Evolutionary conservation across 2,329 filamentous ascomycete species (phyloP).

Genomic region (Capronia epimyces): DNA sequence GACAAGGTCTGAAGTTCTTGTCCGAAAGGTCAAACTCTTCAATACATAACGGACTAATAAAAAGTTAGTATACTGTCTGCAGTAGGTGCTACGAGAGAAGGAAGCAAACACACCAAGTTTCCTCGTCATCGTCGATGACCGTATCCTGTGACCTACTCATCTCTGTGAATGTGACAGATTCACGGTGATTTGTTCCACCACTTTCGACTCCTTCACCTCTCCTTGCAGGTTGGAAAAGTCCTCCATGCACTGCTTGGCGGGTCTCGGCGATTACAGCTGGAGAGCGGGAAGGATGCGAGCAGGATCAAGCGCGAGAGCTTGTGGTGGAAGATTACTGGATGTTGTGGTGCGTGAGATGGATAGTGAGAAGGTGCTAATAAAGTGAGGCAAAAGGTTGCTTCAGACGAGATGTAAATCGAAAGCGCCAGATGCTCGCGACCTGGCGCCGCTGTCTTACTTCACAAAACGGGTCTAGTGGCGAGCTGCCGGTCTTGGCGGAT

Average conservation of each 20-base stretch:
- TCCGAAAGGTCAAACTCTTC: constrained; percentile 98
- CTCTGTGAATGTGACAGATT: constrained; percentile 29
- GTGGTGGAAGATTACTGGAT: not conserved
- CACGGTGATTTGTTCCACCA: constrained; percentile 18
- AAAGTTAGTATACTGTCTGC: constrained; percentile 23
- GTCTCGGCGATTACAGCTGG: not conserved
- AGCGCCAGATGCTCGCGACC: constrained; percentile 2
- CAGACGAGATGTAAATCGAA: constrained; percentile 1
- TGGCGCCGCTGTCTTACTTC: not conserved
- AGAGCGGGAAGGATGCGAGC: constrained; percentile 1
- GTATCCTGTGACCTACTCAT: constrained; percentile 46
- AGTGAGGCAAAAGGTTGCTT: constrained; percentile 17
- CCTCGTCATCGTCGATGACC: constrained; percentile 48
- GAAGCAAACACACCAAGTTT: constrained; percentile 39
- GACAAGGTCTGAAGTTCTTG: constrained; percentile 93
- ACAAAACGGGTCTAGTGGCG: not conserved
- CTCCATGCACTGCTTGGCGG: constrained; percentile 27
- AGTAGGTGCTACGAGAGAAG: not conserved
- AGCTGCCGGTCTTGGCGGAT: not conserved
- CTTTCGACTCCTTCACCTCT: constrained; percentile 27
- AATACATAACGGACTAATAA: constrained; percentile 84
- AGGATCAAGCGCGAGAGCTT: constrained; percentile 1
- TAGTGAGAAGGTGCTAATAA: not conserved
- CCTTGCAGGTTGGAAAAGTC: constrained; percentile 13
- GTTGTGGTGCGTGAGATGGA: constrained; percentile 6